Base-by-base conservation (phyloP, 1,284 basidiomycete genomes). In the Microbotryum scabiosae region DNA sequence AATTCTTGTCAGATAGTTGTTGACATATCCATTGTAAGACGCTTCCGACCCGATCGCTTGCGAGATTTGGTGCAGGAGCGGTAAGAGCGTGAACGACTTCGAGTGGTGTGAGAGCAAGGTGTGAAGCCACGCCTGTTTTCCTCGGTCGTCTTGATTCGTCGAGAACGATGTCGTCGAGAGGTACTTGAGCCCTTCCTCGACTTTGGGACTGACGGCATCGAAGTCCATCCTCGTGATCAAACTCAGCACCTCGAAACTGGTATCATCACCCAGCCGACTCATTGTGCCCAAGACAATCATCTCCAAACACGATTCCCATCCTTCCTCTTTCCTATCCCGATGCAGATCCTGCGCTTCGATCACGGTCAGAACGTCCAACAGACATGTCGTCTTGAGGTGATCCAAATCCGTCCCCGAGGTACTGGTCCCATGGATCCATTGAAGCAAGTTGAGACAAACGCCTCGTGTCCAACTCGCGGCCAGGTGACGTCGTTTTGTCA, bases 271-370 rank as follows among this genome's bases (percentile, higher is more conserved):
- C 6, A 66, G 56, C 0, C 58, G 50, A 4, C 32, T 20, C 1
- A 51, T 44, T 4, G 64, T 48, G 0, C 66, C 66, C 2, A 20
- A 9, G 0, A 55, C 53, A n/a, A 68, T 16, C 16, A 25, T 23
- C 6, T 46, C 30, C 8, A 68, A 32, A 4, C 64, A 51, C 3
- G 46, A 60, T 6, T 26, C 48, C 67, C 67, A 68, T 5, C 20
- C 51, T 1, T 54, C 47, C 7, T 56, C 58, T 21, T 58, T 52
- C 3, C 64, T 61, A 4, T 59, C 26, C 3, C 64, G 44, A 41
- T 63, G 59, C 25, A 68, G 25, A 32, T 68, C 66, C 1, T 51
- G 55, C 10, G 3, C 28, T 26, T 68, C 64, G 18, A 66, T 56
- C 28, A 61, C 60, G 1, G 7, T 52, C 18, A 68, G 51, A 16